A percentile compares a stretch with the other conserved stretches of the same genome.
These are phyloP conservation scores for Tylopilus sp. DNA, from an alignment of 768 basidiomycete species.

Conservation along the genomic window DNA sequence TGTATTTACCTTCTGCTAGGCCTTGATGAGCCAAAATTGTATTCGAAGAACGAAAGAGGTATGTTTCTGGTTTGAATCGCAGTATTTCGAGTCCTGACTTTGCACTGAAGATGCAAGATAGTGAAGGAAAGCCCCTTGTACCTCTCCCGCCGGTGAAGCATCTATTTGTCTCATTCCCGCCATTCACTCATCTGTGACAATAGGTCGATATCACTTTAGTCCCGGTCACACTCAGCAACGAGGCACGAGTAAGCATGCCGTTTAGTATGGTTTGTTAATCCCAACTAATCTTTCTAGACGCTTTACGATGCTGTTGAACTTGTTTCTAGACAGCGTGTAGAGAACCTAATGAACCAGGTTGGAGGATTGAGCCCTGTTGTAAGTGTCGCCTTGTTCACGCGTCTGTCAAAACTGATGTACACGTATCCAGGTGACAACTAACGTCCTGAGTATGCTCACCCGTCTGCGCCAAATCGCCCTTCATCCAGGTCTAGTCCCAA, in stretches of 20 bases:
- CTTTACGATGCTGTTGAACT: constrained; percentile 70
- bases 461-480: constrained; percentile 80
- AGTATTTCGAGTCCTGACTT: constrained; percentile 16
- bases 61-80: background rate
- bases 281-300: constrained; percentile 33
- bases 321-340: constrained; percentile 59
- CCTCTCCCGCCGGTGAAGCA: constrained; percentile 63
- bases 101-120: constrained; percentile 72
- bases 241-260: constrained; percentile 55
- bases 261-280: background rate
- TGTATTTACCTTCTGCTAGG: constrained; percentile 37
- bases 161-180: background rate
- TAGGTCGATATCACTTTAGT: constrained; percentile 78
- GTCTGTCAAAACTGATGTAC: constrained; percentile 3
- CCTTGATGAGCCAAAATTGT: constrained; percentile 73
- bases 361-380: constrained; percentile 44
- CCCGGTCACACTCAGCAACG: constrained; percentile 59
- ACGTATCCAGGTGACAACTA: constrained; percentile 57
- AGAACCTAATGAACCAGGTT: constrained; percentile 44
- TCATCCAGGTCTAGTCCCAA: constrained; percentile 73
- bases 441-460: constrained; percentile 79
- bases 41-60: constrained; percentile 84
- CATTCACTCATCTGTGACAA: constrained; percentile 4
- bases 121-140: constrained; percentile 66
- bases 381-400: constrained; percentile 2